Evolutionary conservation across 257 asterid species (phyloP), one percentile per base, ranked within the genome.

Genomic region (Thymus quinquecostatus): DNA sequence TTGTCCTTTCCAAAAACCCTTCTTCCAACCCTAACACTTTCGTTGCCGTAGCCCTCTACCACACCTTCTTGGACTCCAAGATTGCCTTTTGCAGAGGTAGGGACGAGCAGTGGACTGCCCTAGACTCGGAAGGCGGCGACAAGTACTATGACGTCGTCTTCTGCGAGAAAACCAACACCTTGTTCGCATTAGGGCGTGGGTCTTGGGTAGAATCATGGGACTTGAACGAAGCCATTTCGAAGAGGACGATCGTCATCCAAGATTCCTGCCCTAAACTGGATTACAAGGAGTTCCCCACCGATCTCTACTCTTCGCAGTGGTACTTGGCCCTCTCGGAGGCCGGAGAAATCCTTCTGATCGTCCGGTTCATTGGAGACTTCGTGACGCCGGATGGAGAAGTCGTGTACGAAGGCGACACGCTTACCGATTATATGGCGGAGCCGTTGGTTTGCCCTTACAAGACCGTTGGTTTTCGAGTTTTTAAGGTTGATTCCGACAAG

Each of bases 341-440:
- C 0, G 76, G 68, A 1, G 66, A 75, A 2, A 38, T 81, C 6
- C 54, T 66, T 53, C 4, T 77, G 9, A 66, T 72, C 2, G 74
- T 70, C 33, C 75, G 88, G 76, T 69, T 73, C 61, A 65, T 84
- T 1, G 86, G 82, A 0, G 81, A 82, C 43, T 82, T 43, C 10
- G 86, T 84, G 8, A 70, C 63, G 64, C 4, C 28, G 28, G 70
- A 67, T 29, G 85, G 82, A 0, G 48, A 58, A 44, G 82, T 70
- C 12, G 75, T 75, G 4, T 7, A 4, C 12, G 85, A 81, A n/a
- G 83, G 28, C 2, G 88, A 82, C 21, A 72, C 81, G 3, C 65
- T 21, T 36, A 77, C 59, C 40, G 79, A 65, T 27, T 36, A 51
- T 0, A n/a, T 54, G 0, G 30, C 73, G 0, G 64, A 60, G 47